Percentiles rank a stretch among this genome's conserved stretches.
Evolutionary conservation across 1,139 yeast species (phyloP).

Genomic region (Taphrina betulina): DNA sequence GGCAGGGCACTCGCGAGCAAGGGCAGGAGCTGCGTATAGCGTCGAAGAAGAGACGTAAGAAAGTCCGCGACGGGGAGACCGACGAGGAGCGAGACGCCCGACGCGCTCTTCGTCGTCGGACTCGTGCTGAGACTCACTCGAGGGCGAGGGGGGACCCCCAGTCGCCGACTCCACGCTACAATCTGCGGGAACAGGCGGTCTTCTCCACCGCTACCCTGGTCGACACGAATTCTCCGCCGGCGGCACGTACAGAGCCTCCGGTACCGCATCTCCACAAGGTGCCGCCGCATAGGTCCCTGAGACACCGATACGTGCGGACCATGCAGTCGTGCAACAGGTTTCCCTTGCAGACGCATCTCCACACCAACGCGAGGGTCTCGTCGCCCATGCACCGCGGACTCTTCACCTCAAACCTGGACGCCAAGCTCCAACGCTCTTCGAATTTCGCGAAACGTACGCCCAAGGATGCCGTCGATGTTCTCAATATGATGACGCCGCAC

Average conservation of each 20-base stretch:
- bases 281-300: background rate
- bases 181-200: background rate
- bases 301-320: background rate
- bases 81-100: slow-evolving; percentile 6
- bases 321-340: background rate
- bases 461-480: slow-evolving; percentile 6
- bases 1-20: background rate
- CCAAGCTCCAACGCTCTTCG: background rate
- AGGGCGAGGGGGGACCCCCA: background rate
- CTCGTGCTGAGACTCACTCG: background rate
- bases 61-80: background rate
- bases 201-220: background rate
- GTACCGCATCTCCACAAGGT: too few relatives aligned
- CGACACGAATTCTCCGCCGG: background rate
- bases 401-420: background rate
- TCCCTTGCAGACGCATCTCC: background rate
- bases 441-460: slow-evolving; percentile 4
- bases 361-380: background rate
- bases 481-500: slow-evolving; percentile 16
- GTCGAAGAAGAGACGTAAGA: background rate
- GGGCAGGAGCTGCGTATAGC: background rate
- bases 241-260: too few relatives aligned
- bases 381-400: slow-evolving; percentile 11
- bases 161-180: background rate
- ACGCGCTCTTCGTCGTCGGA: slow-evolving; percentile 1